Evolutionary conservation across 495 filamentous ascomycete genomes (phyloP).

Genomic region (Penicillium roqueforti): DNA sequence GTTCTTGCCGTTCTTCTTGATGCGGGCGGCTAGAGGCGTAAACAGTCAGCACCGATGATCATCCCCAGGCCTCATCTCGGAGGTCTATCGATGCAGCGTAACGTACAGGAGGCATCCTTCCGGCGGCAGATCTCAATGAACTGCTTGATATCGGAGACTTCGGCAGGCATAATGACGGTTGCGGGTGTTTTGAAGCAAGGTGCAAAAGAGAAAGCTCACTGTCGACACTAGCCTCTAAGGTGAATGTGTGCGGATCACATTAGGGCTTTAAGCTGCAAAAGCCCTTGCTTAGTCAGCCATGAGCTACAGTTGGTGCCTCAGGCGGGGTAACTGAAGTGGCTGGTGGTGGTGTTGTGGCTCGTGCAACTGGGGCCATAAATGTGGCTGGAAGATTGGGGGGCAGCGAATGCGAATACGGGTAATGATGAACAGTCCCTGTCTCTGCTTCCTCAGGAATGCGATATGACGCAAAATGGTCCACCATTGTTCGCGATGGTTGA

Average conservation of each 20-base stretch:
- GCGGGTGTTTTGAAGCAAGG: constrained; percentile 20
- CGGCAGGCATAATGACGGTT: constrained; percentile 77
- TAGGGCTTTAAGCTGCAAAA: constrained; percentile 27
- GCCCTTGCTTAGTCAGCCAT: constrained; percentile 23
- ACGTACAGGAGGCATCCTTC: constrained; percentile 95
- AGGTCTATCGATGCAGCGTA: not conserved
- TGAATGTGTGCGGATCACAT: constrained; percentile 31
- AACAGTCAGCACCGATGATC: constrained; percentile 17
- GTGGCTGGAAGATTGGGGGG: not conserved
- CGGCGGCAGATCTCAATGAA: constrained; percentile 99
- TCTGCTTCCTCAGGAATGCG: not conserved
- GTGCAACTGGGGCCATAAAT: not conserved
- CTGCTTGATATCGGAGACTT: constrained; percentile 99
- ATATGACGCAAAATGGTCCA: not conserved
- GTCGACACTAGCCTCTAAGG: constrained; percentile 13
- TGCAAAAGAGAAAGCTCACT: constrained; percentile 18
- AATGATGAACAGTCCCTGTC: not conserved
- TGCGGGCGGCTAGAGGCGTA: constrained; percentile 69
- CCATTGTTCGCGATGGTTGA: not conserved
- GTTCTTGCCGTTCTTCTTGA: constrained; percentile 89
- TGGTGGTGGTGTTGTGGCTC: not conserved
- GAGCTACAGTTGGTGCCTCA: not conserved
- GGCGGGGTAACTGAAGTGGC: constrained; percentile 1
- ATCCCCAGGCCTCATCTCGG: constrained; percentile 3
- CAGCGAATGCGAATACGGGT: not conserved